Base-by-base conservation (phyloP, 257 asterid genomes). In the Parsonsia alboflavescens region DNA sequence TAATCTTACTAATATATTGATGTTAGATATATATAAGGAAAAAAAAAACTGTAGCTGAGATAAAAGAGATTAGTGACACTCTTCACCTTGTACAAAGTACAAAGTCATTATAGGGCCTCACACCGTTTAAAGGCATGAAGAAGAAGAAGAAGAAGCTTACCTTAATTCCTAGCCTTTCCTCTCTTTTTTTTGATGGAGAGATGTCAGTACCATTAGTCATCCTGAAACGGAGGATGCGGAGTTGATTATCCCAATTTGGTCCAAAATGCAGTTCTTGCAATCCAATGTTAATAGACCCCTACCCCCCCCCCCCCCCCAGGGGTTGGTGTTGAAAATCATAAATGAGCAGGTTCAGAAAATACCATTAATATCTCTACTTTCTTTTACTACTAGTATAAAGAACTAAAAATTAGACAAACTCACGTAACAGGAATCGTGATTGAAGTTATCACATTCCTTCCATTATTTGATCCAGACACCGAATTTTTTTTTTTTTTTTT, bases 181-280 rank as follows among this genome's bases (percentile, higher is more conserved):
- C n/a, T 30, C 24, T 39, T 49, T 17, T 73, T 68, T 54, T 54
- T 72, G 54, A n/a, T 49, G 68, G 64, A 50, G 76, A 33, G 12
- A 73, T n/a, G 56, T 80, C 63, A 80, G 79, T 70, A 79, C 39
- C 30, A 77, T 46, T 50, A 65, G 72, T 77, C 63, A 39, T 68
- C 68, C 73, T 56, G 53, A 77, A 71, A 77, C 75, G 79, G 59
- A 67, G 61, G 41, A 73, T 22, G 81, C 76, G 78, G 77, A 76
- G 79, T 83, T 80, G 75, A 76, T 70, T 77, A 73, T 73, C 87
- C 82, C 78, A 65, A 66, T 73, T 68, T 54, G 73, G 78, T 72
- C 72, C 57, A 76, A 58, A 72, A 77, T 41, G 36, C 66, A 77
- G 16, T 13, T 73, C 59, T 70, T 70, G 39, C 28, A 73, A 68